Evolutionary conservation across 768 basidiomycete genomes (phyloP).

Genomic region (Lepiota subincarnata): DNA sequence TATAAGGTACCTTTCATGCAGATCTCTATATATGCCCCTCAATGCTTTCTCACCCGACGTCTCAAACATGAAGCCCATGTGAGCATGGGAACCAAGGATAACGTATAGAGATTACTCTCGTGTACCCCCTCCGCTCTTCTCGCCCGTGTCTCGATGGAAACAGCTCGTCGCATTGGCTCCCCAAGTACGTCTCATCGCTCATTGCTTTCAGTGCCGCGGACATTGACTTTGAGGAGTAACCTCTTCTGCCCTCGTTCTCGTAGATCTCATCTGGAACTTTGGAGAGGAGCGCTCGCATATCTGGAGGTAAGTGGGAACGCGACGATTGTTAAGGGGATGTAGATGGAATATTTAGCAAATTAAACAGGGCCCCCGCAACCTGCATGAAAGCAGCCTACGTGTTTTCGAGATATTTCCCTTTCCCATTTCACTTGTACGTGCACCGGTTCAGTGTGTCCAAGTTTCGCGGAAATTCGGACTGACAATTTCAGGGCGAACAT

Average conservation of each 20-base stretch:
- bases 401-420: neutral
- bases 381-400: neutral
- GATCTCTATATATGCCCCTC: too few relatives aligned
- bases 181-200: neutral
- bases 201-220: neutral
- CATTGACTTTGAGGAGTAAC: neutral
- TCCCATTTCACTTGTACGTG: neutral
- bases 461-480: neutral
- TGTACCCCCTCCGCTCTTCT: too few relatives aligned
- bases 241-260: neutral
- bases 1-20: too few relatives aligned
- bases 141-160: too few relatives aligned
- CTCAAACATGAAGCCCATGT: too few relatives aligned
- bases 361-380: neutral
- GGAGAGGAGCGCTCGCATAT: neutral
- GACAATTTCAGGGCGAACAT: neutral
- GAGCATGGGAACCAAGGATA: too few relatives aligned
- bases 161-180: too few relatives aligned
- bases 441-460: too few relatives aligned
- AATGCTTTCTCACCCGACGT: too few relatives aligned
- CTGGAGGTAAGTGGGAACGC: neutral
- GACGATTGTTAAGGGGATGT: too few relatives aligned
- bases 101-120: too few relatives aligned
- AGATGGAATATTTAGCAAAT: too few relatives aligned
- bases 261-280: neutral